Percentiles rank a stretch among this genome's conserved stretches.
Conservation (phyloP, 129 eudicot species). For the Glebionis coronaria region DNA sequence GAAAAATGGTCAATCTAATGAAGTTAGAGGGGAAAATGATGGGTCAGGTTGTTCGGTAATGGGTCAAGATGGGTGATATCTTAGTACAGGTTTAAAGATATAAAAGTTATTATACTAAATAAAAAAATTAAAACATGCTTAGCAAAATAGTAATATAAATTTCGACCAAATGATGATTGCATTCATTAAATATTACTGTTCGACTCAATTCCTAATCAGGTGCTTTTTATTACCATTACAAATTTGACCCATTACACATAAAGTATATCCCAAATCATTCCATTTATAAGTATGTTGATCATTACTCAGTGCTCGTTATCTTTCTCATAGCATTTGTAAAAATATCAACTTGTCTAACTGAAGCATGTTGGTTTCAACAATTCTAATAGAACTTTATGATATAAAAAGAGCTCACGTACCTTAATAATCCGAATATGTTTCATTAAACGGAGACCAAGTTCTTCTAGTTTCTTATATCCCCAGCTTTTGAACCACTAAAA, state of each 20-base stretch:
- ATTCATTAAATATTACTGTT: too few relatives aligned
- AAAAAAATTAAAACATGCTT: too few relatives aligned
- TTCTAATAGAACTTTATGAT: too few relatives aligned
- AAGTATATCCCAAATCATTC: background rate
- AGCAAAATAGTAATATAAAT: too few relatives aligned
- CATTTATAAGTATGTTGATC: background rate
- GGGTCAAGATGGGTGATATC: too few relatives aligned
- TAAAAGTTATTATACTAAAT: too few relatives aligned
- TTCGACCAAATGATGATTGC: too few relatives aligned
- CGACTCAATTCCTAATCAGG: too few relatives aligned
- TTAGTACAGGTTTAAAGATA: too few relatives aligned
- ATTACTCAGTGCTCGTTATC: too few relatives aligned
- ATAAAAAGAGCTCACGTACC: constrained; percentile 25
- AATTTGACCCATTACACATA: background rate
- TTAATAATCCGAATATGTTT: constrained; percentile 45
- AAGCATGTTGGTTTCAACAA: too few relatives aligned
- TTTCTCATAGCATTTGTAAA: background rate
- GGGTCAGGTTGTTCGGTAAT: background rate
- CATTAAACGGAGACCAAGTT: constrained; percentile 86
- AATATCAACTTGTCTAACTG: background rate
- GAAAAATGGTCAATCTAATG: background rate
- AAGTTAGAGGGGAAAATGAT: background rate
- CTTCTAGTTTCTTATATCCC: constrained; percentile 71
- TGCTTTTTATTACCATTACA: background rate
- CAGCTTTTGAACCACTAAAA: constrained; percentile 89